Evolutionary conservation across 169 alveolate genomes (phyloP).

Genomic region (Plasmodium yoelii): DNA sequence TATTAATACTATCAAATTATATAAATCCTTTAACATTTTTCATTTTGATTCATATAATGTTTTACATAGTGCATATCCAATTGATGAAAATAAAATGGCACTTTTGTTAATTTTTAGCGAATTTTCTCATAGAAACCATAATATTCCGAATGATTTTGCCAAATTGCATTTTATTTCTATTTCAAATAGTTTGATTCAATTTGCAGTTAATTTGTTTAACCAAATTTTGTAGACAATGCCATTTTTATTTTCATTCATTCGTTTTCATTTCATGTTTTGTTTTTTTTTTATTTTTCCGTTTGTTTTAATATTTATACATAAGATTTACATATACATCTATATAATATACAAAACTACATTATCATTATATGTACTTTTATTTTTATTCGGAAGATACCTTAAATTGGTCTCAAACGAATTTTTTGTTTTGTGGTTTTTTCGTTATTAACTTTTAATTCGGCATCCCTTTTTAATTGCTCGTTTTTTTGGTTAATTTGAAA

Average conservation of each 20-base stretch:
- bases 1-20: conserved; percentile 49
- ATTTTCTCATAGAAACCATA: conserved; percentile 19
- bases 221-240: conserved; percentile 40
- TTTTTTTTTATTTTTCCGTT: no score
- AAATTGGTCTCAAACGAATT: no score
- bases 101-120: conserved; percentile 60
- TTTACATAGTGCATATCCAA: conserved; percentile 41
- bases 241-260: not conserved
- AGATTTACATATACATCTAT: no score
- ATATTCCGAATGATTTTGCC: not conserved
- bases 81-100: conserved; percentile 25
- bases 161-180: conserved; percentile 62
- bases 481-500: no score
- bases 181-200: conserved; percentile 49
- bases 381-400: no score
- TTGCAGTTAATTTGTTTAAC: conserved; percentile 50
- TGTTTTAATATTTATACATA: no score
- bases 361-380: no score
- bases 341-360: no score
- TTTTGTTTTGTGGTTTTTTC: no score
- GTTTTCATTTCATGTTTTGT: no score
- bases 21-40: conserved; percentile 60
- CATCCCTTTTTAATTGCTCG: no score
- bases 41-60: conserved; percentile 55
- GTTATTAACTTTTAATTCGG: no score